Conservation (phyloP, 805 yeast genomes). For the Kregervanrija fluxuum region DNA sequence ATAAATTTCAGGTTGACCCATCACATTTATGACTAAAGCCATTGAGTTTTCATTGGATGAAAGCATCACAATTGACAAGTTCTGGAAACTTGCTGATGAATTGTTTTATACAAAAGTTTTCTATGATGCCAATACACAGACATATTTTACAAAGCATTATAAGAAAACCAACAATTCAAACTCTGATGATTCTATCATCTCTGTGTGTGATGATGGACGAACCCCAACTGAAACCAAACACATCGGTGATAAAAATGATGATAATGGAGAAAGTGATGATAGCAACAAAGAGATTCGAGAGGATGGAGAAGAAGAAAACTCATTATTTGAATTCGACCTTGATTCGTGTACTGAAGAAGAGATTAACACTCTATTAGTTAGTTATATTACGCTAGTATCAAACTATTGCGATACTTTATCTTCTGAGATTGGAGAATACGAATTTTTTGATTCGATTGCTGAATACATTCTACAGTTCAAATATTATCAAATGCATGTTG, state of each 20-base stretch:
- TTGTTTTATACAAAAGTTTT: conserved; percentile 22
- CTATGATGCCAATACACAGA: conserved; percentile 18
- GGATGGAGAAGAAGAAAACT: conserved; percentile 5
- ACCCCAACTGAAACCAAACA: conserved; percentile 1
- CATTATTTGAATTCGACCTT: background rate
- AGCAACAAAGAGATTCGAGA: conserved; percentile 1
- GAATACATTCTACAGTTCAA: conserved; percentile 18
- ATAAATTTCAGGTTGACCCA: background rate
- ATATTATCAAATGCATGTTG: conserved; percentile 30
- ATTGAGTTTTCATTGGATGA: conserved; percentile 16
- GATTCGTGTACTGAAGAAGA: conserved; percentile 23
- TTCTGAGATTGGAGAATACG: conserved; percentile 14
- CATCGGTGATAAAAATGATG: background rate
- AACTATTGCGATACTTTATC: conserved; percentile 21
- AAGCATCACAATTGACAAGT: conserved; percentile 19
- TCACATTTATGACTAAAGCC: conserved; percentile 1
- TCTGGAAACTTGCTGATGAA: conserved; percentile 28
- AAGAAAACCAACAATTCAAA: background rate
- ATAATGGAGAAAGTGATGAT: background rate
- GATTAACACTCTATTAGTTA: conserved; percentile 28
- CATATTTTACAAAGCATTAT: conserved; percentile 17
- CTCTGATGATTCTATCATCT: no score
- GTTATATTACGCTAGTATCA: conserved; percentile 25
- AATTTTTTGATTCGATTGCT: conserved; percentile 22
- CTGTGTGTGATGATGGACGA: conserved; percentile 2